These are phyloP conservation scores for Fomitopsis serialis DNA, from an alignment of 768 basidiomycete species.

Conservation along the genomic window DNA sequence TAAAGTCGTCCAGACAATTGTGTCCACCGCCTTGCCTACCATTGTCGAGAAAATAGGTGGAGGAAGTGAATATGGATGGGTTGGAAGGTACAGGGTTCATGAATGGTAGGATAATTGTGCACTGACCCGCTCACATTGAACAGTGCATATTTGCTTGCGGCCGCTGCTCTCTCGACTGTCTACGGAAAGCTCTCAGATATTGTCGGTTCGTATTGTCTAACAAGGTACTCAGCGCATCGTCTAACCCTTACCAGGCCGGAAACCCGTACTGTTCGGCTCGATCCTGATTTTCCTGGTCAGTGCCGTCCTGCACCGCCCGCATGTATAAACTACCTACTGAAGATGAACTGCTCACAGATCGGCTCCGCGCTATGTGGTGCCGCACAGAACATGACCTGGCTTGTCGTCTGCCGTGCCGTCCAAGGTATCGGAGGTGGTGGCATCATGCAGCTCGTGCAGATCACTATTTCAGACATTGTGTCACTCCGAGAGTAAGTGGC, in stretches of 20 bases:
- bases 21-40: constrained; percentile 45
- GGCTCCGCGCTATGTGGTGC: constrained; percentile 81
- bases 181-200: constrained; percentile 77
- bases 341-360: constrained; percentile 33
- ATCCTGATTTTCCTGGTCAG: constrained; percentile 67
- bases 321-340: neutral
- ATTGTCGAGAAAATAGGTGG: constrained; percentile 41
- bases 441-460: constrained; percentile 70
- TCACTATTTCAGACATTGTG: constrained; percentile 80
- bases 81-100: constrained; percentile 34
- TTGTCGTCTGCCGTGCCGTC: constrained; percentile 70
- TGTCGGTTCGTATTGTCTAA: constrained; percentile 22
- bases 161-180: constrained; percentile 60
- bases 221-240: constrained; percentile 24
- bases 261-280: constrained; percentile 61
- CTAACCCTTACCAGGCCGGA: constrained; percentile 40
- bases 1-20: constrained; percentile 30
- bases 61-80: constrained; percentile 43
- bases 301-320: neutral
- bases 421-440: constrained; percentile 85
- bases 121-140: neutral
- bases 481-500: constrained; percentile 63
- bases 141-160: constrained; percentile 72
- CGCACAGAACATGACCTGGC: constrained; percentile 73
- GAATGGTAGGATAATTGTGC: no score